Conservation (phyloP, 2,329 filamentous ascomycete genomes). For the Aspergillus cejpii region DNA sequence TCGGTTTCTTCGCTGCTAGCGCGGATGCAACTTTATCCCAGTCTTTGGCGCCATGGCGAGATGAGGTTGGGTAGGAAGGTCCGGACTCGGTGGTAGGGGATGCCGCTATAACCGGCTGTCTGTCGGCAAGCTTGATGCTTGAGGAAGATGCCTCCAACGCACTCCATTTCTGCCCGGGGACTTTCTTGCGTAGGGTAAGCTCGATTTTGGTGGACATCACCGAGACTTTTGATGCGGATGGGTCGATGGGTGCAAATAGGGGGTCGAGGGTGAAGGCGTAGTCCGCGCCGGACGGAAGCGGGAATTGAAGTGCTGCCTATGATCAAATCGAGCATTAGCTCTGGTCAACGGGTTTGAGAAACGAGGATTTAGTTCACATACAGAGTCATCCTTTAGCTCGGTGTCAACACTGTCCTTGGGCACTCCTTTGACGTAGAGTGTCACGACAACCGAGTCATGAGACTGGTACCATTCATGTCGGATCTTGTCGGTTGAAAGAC, state of each 20-base stretch:
- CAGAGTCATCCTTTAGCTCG: constrained; percentile 46
- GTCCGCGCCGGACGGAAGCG: constrained; percentile 46
- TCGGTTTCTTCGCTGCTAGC: constrained; percentile 37
- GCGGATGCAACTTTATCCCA: constrained; percentile 73
- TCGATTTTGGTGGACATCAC: constrained; percentile 77
- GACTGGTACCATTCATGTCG: constrained; percentile 65
- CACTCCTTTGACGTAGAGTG: constrained; percentile 60
- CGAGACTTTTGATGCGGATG: constrained; percentile 52
- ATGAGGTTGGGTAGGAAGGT: constrained; percentile 78
- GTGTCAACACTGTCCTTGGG: constrained; percentile 51
- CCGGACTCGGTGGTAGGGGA: constrained; percentile 26
- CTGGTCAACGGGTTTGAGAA: constrained; percentile 7
- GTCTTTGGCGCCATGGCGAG: constrained; percentile 73
- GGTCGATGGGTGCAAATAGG: constrained; percentile 60
- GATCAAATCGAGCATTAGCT: constrained; percentile 5
- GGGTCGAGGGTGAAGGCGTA: constrained; percentile 60
- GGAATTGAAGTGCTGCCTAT: constrained; percentile 54
- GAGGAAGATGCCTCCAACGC: constrained; percentile 46
- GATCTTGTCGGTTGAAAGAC: constrained; percentile 49
- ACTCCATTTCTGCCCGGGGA: constrained; percentile 61
- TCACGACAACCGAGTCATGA: constrained; percentile 54
- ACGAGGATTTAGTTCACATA: constrained; percentile 28
- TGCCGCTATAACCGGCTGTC: constrained; percentile 10
- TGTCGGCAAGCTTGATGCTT: constrained; percentile 17
- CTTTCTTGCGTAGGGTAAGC: constrained; percentile 62